Evolutionary conservation across 2,329 filamentous ascomycete species (phyloP), one percentile per base, ranked within the genome.

Genomic region (Ustulina deusta): DNA sequence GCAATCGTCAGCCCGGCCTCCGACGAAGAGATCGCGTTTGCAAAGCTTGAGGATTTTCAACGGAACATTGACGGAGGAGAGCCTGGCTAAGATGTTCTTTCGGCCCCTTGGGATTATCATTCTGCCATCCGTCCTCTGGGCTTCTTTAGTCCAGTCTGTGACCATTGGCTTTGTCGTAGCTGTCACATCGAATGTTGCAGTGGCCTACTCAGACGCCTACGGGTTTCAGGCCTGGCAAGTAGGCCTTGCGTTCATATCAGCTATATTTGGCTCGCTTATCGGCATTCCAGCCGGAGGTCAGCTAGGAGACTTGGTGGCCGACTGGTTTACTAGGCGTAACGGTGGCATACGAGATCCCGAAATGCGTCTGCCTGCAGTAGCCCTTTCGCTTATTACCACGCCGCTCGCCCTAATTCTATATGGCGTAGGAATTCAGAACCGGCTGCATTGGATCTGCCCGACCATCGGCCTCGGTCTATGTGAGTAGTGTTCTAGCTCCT

Each of bases 261-360:
- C 81, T 20, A 74, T 86, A 27, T 73, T 87, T 10, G 85, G 86
- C 7, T 81, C 83, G 1, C 66, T 83, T 2, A 40, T 84, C 4
- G 86, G 83, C 11, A 82, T 86, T n/a, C 80, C 83, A 2, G 81
- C 82, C 2, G 85, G 86, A 7, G 86, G 86, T 0, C 76, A 79
- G 34, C 71, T 85, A 0, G 82, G 81, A 2, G 83, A 88, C 71
- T 80, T 78, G 74, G 76, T 83, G 9, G 83, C 84, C 20, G 83
- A 85, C 56, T 80, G 78, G 62, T 78, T 85, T 25, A 89, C 87
- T 0, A 79, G 76, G 60, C 79, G 81, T 32, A 89, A 89, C 70
- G 81, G 82, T 3, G 87, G 87, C 5, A 81, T 89, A 22, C 80
- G 86, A n/a, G 83, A 87, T 57, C 85, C 87, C 0, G 86, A 89